Base-by-base conservation (phyloP, 2,329 filamentous ascomycete genomes). In the Penicillium sp. region DNA sequence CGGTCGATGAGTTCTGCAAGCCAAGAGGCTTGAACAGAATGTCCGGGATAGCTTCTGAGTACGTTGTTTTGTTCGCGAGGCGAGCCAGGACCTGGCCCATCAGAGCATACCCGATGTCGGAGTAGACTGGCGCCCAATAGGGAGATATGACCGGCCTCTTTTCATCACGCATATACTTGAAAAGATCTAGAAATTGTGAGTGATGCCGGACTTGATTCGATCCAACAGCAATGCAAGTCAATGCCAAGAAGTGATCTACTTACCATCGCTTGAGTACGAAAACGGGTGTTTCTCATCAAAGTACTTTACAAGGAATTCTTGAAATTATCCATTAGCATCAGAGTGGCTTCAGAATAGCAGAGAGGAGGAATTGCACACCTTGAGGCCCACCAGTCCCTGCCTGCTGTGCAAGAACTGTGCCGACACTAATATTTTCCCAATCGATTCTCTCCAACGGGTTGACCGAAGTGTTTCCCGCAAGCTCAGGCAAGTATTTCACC, bases 71-170 rank as follows among this genome's bases (percentile, higher is more conserved):
- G 1, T 43, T 46, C 2, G 49, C 11, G 1, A 51, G 11, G 3
- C 43, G 42, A 6, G 38, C 42, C 7, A 51, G 45, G 1, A 51
- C 34, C 12, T 51, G 45, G 3, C 49, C 49, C 9, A 51, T 18
- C 9, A 51, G 24, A 9, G 49, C 34, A 39, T 35, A 51, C 3
- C 49, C 49, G 7, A 37, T 42, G 24, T 51, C 49, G 7, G 49
- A 51, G 9, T 51, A 51, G 8, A 51, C 27, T 18, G 49, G 41
- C 34, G 37, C 48, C n/a, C 43, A 45, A 12, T 32, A 51, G 18
- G 49, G 49, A 24, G 49, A 40, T 13, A 48, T 48, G 3, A 51
- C 49, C 5, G 49, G 49, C 3, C 36, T 2, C 32, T 47, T 45
- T 6, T 48, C 32, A 9, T 51, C 45, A 6, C 49, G 45, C 33